phyloP scores from a whole-genome alignment of 1,284 basidiomycete species.

The Fistulina hepatica region DNA sequence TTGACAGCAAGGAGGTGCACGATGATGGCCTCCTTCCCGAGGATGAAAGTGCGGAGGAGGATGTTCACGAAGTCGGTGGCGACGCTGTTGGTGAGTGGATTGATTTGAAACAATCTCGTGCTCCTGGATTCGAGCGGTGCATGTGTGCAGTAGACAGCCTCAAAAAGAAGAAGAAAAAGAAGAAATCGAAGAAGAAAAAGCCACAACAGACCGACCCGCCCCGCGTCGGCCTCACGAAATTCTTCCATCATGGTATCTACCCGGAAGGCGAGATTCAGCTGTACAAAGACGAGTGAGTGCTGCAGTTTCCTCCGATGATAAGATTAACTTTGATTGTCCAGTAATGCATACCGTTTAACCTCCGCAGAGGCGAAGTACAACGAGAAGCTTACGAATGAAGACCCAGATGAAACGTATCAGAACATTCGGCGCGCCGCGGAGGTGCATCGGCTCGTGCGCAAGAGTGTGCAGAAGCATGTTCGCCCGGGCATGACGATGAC shows the following conservation, averaged over 20 bases:
- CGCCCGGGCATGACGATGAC: conserved; percentile 92
- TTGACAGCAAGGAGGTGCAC: no score
- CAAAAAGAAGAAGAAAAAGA: conserved; percentile 88
- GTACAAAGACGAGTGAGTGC: conserved; percentile 79
- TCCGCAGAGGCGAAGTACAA: conserved; percentile 84
- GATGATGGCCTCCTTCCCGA: no score
- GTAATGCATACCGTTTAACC: conserved; percentile 79
- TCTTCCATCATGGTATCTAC: conserved; percentile 80
- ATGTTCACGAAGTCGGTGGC: no score
- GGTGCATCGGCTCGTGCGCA: conserved; percentile 91
- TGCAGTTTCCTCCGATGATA: conserved; percentile 6
- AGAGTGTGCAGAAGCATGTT: conserved; percentile 74
- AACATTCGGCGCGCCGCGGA: conserved; percentile 88
- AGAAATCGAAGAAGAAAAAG: conserved; percentile 83
- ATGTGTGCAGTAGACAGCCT: no score
- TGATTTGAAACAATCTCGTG: no score
- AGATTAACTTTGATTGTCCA: conserved; percentile 22
- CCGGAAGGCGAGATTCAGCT: conserved; percentile 89
- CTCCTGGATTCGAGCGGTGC: no score
- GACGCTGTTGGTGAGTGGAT: no score
- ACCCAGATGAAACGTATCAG: conserved; percentile 77
- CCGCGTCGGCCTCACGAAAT: conserved; percentile 80
- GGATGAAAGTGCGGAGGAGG: no score
- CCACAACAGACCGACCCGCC: conserved; percentile 84
- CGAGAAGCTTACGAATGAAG: conserved; percentile 69